Evolutionary conservation across 129 eudicot genomes (phyloP).

Genomic region (Flaveria bidentis): DNA sequence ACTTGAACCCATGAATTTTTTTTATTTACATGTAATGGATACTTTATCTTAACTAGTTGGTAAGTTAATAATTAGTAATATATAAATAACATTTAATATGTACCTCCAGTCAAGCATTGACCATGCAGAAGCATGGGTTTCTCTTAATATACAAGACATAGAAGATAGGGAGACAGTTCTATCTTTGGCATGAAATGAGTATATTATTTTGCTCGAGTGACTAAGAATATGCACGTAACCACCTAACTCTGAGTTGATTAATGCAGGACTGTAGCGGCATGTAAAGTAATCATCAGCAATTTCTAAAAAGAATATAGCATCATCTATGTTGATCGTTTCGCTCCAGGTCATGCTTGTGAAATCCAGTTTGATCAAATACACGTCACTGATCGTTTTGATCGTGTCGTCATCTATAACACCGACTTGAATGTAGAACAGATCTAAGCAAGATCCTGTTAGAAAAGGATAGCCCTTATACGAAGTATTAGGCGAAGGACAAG

Average conservation of each 20-base stretch:
- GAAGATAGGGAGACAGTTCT: not conserved
- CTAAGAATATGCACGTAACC: not conserved
- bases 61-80: too few relatives aligned
- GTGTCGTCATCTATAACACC: not conserved
- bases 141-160: not conserved
- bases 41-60: too few relatives aligned
- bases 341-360: not conserved
- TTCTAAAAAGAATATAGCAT: not conserved
- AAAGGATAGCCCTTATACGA: not conserved
- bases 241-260: not conserved
- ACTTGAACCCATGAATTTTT: too few relatives aligned
- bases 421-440: not conserved
- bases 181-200: not conserved
- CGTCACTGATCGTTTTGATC: not conserved
- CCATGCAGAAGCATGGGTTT: not conserved
- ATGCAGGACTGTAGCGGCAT: not conserved
- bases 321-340: not conserved
- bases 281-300: not conserved
- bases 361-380: not conserved
- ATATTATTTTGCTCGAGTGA: not conserved
- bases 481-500: not conserved
- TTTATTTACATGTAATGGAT: too few relatives aligned
- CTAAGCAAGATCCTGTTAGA: not conserved
- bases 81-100: too few relatives aligned
- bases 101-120: conserved; percentile 1